Evolutionary conservation across 2,329 filamentous ascomycete species (phyloP), one percentile per base, ranked within the genome.

Genomic region (Cordyceps farinosa): DNA sequence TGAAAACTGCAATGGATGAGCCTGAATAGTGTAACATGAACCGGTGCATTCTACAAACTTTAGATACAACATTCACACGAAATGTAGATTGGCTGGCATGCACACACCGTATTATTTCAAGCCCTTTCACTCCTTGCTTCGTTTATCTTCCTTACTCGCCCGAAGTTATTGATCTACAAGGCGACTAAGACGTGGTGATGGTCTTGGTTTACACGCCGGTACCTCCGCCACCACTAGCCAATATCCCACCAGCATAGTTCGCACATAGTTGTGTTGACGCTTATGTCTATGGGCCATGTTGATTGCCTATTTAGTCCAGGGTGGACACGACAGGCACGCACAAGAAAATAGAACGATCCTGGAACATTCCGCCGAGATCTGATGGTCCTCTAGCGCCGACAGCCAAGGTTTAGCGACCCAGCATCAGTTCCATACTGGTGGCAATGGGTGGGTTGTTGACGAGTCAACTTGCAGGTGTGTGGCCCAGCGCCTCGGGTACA

Each of bases 301-400:
- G 22, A 29, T 32, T 17, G 29, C 29, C 27, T 27, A 13, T 50
- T 29, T 32, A 50, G 47, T 50, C 47, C 29, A 8, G 8, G 27
- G 3, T 10, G 29, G 29, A 17, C 10, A 27, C 8, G 27, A 29
- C 2, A n/a, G 29, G 27, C 8, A 55, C 40, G 38, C 11, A 45
- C 53, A 44, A 15, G n/a, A 22, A 48, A 48, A 38, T 58, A 47
- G 55, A 58, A 58, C 32, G 44, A 58, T 58, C 55, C 17, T 29
- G 55, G 44, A 58, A 58, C 17, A 48, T 58, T 47, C 55, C 55
- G 55, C 30, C 42, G 32, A 13, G 55, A 58, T 58, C 55, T 17
- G 55, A n/a, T 7, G 10, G 44, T 27, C 17, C 42, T 30, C 42
- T 58, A 48, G 55, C 55, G 42, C n/a, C 32, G 11, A 17, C 42